These are phyloP conservation scores for Pseudotsuga menziesii DNA, from an alignment of 75 land plant species.

Conservation along the genomic window DNA sequence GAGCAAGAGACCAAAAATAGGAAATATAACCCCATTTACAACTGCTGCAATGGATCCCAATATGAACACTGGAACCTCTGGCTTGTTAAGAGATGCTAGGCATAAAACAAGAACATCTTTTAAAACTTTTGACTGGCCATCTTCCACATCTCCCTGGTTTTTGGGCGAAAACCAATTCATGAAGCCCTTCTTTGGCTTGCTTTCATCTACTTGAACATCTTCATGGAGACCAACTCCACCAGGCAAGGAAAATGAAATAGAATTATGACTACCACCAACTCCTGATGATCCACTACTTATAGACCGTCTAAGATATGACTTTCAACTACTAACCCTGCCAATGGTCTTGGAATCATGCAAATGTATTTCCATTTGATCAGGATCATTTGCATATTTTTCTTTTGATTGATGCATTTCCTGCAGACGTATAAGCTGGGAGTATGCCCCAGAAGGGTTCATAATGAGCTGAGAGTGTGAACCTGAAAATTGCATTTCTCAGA, in stretches of 20 bases:
- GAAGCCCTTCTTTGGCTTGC: too few species aligned
- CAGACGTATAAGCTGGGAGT: too few species aligned
- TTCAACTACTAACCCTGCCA: too few species aligned
- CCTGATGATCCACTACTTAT: slow-evolving; percentile 24
- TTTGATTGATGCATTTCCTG: slow-evolving; percentile 19
- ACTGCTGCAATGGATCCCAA: slow-evolving; percentile 52
- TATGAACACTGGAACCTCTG: slow-evolving; percentile 43
- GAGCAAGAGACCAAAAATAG: slow-evolving; percentile 50
- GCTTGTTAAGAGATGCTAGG: slow-evolving; percentile 60
- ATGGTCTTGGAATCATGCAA: slow-evolving; percentile 17
- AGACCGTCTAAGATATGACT: too few species aligned
- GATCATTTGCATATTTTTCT: slow-evolving; percentile 1
- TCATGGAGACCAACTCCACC: slow-evolving; percentile 15
- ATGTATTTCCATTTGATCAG: not conserved
- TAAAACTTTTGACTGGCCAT: slow-evolving; percentile 1
- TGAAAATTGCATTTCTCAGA: too few species aligned
- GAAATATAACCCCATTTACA: slow-evolving; percentile 52
- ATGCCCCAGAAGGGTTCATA: too few species aligned
- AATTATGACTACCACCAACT: slow-evolving; percentile 11
- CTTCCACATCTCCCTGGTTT: too few species aligned
- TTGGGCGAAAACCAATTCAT: too few species aligned
- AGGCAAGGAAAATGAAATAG: too few species aligned
- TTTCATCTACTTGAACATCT: too few species aligned
- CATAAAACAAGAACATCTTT: slow-evolving; percentile 30
- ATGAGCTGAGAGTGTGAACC: too few species aligned